These are phyloP conservation scores for Hypericum androsaemum DNA, from an alignment of 345 rosid genomes.

Conservation along the genomic window DNA sequence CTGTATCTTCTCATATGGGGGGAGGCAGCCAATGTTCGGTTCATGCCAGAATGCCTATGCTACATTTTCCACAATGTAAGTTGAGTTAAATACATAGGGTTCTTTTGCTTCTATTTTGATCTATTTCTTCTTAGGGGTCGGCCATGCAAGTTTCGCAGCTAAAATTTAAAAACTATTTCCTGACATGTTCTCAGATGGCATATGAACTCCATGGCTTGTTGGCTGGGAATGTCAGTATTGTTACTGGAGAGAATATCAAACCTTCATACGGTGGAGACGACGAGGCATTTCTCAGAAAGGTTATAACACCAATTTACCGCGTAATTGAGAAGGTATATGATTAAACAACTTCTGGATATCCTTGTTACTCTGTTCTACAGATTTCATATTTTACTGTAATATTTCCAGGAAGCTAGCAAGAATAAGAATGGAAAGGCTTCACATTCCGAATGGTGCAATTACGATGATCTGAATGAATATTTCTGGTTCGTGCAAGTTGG, in stretches of 20 bases:
- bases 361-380: slow-evolving; percentile 16
- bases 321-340: slow-evolving; percentile 63
- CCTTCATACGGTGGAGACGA: slow-evolving; percentile 99
- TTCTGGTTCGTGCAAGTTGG: slow-evolving; percentile 52
- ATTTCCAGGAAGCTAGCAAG: slow-evolving; percentile 72
- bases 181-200: slow-evolving; percentile 63
- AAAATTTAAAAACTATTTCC: slow-evolving; percentile 1
- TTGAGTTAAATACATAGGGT: slow-evolving; percentile 11
- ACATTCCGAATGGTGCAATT: slow-evolving; percentile 86
- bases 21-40: slow-evolving; percentile 92
- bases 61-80: slow-evolving; percentile 93
- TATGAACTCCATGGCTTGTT: slow-evolving; percentile 94
- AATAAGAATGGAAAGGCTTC: slow-evolving; percentile 69
- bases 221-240: slow-evolving; percentile 97
- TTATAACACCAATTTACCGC: slow-evolving; percentile 78
- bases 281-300: slow-evolving; percentile 86
- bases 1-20: slow-evolving; percentile 96
- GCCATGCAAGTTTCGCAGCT: not conserved
- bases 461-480: slow-evolving; percentile 95
- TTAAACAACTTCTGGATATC: slow-evolving; percentile 8
- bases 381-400: slow-evolving; percentile 12
- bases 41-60: slow-evolving; percentile 91
- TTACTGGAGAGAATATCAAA: slow-evolving; percentile 92
- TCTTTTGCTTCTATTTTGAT: slow-evolving; percentile 8
- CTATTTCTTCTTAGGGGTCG: slow-evolving; percentile 3